phyloP scores from a whole-genome alignment of 192 early-diverging fungal genomes.

The Coemansia sp. region DNA sequence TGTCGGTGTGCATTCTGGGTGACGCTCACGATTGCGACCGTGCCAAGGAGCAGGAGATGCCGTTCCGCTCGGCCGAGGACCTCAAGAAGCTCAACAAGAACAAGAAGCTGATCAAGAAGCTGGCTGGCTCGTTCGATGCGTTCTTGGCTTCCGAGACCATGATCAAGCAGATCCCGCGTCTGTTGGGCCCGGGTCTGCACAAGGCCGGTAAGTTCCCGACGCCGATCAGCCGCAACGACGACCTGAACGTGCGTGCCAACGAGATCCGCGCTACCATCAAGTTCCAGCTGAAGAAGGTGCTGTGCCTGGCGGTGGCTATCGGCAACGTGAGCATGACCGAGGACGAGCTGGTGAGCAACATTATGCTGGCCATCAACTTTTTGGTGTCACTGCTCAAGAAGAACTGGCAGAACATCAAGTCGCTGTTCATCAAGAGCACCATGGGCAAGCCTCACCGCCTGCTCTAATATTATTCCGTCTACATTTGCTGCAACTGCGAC shows the following conservation, averaged over 20 bases:
- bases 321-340: conserved; percentile 94
- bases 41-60: conserved; percentile 87
- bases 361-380: conserved; percentile 98
- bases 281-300: conserved; percentile 99
- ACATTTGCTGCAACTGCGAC: conserved; percentile 11
- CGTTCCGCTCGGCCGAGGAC: conserved; percentile 94
- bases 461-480: conserved; percentile 60
- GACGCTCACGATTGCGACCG: conserved; percentile 95
- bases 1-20: conserved; percentile 93
- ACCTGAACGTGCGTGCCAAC: conserved; percentile 81
- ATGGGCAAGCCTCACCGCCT: conserved; percentile 94
- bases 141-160: conserved; percentile 96
- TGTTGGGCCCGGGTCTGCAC: conserved; percentile 96
- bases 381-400: conserved; percentile 97
- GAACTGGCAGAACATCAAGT: conserved; percentile 99
- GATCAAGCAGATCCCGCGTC: conserved; percentile 99
- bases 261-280: conserved; percentile 98
- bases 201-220: conserved; percentile 99
- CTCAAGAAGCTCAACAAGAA: conserved; percentile 99
- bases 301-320: conserved; percentile 95
- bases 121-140: conserved; percentile 98
- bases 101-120: conserved; percentile 99
- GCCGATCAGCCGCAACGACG: conserved; percentile 86
- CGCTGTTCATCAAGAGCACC: conserved; percentile 94
- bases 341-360: conserved; percentile 94